phyloP scores from a whole-genome alignment of 2,329 filamentous ascomycete genomes.

The Ophiocordyceps robertsii region DNA sequence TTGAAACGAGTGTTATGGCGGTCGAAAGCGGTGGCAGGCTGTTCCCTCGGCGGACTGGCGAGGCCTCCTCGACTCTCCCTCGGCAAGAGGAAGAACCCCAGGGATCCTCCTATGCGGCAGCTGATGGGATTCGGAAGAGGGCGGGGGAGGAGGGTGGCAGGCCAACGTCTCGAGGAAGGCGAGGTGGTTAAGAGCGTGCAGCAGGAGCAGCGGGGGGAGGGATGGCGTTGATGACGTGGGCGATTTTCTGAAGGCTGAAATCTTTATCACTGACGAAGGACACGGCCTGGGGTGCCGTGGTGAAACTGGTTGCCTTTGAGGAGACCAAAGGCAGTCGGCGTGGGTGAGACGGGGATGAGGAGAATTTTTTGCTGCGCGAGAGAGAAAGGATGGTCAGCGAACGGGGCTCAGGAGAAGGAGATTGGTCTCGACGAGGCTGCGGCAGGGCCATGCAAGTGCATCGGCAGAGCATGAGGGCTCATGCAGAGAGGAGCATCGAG shows the following conservation, averaged over 20 bases:
- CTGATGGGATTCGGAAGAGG: constrained; percentile 56
- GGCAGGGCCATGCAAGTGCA: no score
- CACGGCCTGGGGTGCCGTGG: constrained; percentile 51
- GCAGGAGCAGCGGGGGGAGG: constrained; percentile 42
- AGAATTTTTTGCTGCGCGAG: background rate
- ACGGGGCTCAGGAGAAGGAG: background rate
- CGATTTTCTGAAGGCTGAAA: constrained; percentile 52
- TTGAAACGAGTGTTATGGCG: constrained; percentile 60
- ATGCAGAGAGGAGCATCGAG: no score
- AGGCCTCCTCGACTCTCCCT: constrained; percentile 99
- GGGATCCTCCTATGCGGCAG: constrained; percentile 99
- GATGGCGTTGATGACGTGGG: constrained; percentile 53
- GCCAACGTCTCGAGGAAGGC: constrained; percentile 35
- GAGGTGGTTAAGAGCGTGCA: constrained; percentile 31
- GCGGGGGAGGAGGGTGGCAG: constrained; percentile 33
- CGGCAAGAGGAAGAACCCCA: constrained; percentile 97
- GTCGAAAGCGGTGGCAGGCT: constrained; percentile 88
- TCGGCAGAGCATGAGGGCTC: no score
- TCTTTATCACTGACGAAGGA: constrained; percentile 52
- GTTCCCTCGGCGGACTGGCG: constrained; percentile 82
- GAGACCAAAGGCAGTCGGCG: constrained; percentile 47
- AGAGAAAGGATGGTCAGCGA: background rate
- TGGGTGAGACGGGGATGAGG: constrained; percentile 1
- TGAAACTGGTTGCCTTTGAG: constrained; percentile 46
- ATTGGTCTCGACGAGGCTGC: background rate